Conservation (phyloP, 2,329 filamentous ascomycete genomes). For the Penicillium sp. region DNA sequence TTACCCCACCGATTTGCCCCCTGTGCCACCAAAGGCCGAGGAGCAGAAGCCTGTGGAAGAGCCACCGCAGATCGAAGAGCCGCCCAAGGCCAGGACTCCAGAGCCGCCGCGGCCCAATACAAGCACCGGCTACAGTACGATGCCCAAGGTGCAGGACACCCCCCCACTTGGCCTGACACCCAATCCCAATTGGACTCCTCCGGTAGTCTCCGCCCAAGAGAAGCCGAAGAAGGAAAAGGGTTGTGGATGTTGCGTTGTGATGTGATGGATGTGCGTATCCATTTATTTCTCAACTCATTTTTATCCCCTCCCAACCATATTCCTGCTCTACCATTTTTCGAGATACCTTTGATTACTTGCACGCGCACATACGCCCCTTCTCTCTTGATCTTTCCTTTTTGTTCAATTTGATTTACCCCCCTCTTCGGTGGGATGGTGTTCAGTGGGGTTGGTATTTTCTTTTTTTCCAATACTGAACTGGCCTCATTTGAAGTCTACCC, state of each 20-base stretch:
- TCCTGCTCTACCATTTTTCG: conserved; percentile 3
- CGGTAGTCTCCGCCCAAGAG: conserved; percentile 55
- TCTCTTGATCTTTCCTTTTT: conserved; percentile 7
- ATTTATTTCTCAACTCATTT: conserved; percentile 14
- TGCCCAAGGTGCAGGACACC: conserved; percentile 47
- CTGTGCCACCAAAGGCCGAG: conserved; percentile 16
- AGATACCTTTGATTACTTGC: conserved; percentile 18
- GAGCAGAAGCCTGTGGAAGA: conserved; percentile 8
- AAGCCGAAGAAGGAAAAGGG: conserved; percentile 52
- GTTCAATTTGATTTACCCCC: neutral
- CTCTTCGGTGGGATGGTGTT: conserved; percentile 21
- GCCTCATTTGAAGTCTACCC: conserved; percentile 1
- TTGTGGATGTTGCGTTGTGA: conserved; percentile 72
- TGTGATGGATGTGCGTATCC: conserved; percentile 53
- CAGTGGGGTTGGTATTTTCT: conserved; percentile 14
- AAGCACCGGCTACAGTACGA: conserved; percentile 51
- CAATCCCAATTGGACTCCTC: conserved; percentile 42
- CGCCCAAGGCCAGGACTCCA: conserved; percentile 31
- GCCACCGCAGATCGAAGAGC: conserved; percentile 10
- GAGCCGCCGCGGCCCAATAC: conserved; percentile 40
- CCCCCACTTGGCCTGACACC: conserved; percentile 36
- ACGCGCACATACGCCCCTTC: conserved; percentile 7
- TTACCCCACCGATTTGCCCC: conserved; percentile 35
- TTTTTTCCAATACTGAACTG: neutral
- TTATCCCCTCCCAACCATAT: neutral